Base-by-base conservation (phyloP, 495 filamentous ascomycete species). In the Aspergillus baeticus region DNA sequence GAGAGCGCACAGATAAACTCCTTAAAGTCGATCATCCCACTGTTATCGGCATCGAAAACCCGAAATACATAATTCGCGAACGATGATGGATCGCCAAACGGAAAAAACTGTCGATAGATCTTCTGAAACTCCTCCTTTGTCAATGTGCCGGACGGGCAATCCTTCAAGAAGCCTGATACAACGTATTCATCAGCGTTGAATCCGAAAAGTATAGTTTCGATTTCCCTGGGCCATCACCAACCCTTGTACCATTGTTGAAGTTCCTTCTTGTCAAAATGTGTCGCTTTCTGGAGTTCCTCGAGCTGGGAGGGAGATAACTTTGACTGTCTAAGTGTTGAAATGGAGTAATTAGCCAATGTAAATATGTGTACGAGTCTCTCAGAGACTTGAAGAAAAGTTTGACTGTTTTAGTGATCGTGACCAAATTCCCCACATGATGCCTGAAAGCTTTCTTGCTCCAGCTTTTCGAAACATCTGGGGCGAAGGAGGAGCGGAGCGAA, bases 201-300 rank as follows among this genome's bases (percentile, higher is more conserved):
- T 4, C 57, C 39, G 10, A 22, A 13, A 15, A 21, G 11, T 41
- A 43, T 48, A 20, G 15, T 54, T 36, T 2, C 6, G 5, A 46
- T 53, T 26, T 39, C 42, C 2, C 31, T 14, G 45, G 6, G 29
- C 14, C 10, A 3, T 37, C 20, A 66, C 77, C 41, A 66, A 96
- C 94, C 94, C 79, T 98, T 98, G 72, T 98, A 98, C 94, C 94
- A 98, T 89, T 98, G 95, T 72, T 99, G 94, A 62, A 99, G 75
- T 73, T 99, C 94, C 77, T 98, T 99, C 86, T 97, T 97, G 78
- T 99, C 94, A 66, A 99, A 99, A 73, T 97, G 91, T 20, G 94
- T 99, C 49, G 90, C 89, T 77, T 87, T 90, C 69, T 97, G 92
- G 63, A 99, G 85, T 75, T 99, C 94, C 47, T 84, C 85, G 61